These are phyloP conservation scores for Tetracladium setigerum DNA, from an alignment of 495 filamentous ascomycete species.

Conservation along the genomic window DNA sequence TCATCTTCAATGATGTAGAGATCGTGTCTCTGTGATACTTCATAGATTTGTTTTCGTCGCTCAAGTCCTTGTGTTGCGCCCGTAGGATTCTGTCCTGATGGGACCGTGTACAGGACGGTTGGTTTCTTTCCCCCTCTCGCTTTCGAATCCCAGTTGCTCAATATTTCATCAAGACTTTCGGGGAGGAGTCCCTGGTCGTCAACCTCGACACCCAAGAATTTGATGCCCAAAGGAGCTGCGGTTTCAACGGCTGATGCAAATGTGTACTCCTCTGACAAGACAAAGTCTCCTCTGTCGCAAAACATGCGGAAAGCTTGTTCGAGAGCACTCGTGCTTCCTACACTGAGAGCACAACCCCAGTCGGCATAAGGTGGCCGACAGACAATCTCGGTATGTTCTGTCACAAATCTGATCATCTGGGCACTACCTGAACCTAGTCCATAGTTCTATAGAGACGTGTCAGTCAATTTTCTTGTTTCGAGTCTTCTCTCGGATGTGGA, in stretches of 20 bases:
- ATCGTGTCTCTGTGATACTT: conserved; percentile 72
- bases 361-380: conserved; percentile 72
- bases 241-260: conserved; percentile 81
- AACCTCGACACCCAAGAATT: conserved; percentile 64
- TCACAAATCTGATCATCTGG: conserved; percentile 80
- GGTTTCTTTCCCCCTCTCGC: conserved; percentile 60
- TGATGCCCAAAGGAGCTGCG: conserved; percentile 66
- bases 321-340: conserved; percentile 71
- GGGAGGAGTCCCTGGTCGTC: conserved; percentile 74
- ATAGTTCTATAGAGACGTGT: conserved; percentile 53
- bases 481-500: not conserved
- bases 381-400: conserved; percentile 85
- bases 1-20: conserved; percentile 89
- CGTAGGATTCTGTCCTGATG: conserved; percentile 87
- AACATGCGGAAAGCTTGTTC: conserved; percentile 77
- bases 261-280: conserved; percentile 81
- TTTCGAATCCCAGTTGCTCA: conserved; percentile 19
- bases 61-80: conserved; percentile 67
- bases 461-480: conserved; percentile 21
- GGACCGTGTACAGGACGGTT: conserved; percentile 71
- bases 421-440: conserved; percentile 77
- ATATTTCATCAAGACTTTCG: conserved; percentile 19
- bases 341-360: conserved; percentile 69
- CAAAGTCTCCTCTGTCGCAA: conserved; percentile 57
- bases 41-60: conserved; percentile 66